Evolutionary conservation across 495 filamentous ascomycete genomes (phyloP), one percentile per base, ranked within the genome.

Genomic region (Penicillium roqueforti): DNA sequence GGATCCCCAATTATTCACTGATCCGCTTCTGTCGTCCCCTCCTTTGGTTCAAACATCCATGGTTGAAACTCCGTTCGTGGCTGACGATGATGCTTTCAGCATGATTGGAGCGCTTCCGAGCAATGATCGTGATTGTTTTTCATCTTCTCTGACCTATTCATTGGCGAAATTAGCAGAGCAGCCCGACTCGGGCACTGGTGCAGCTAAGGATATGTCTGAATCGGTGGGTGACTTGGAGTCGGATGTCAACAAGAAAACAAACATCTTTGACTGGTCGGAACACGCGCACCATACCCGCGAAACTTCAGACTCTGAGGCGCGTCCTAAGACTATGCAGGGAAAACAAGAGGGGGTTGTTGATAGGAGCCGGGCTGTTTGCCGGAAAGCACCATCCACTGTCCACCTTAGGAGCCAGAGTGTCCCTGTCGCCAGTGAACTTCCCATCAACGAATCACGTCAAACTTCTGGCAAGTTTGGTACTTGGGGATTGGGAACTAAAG

Each of bases 401-500:
- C 93, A 97, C 66, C 77, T 95, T 41, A 85, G 93, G 43, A 97
- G 93, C 63, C 91, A 96, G 63, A 98, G 93, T 68, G 91, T 98
- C n/a, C 93, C 93, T 0, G 81, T 93, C 14, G 84, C 88, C 3
- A 83, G 83, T 36, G 90, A 93, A 16, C 55, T 70, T 54, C 70
- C 73, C 4, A 69, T 59, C 26, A 76, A 74, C 58, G 83, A 85
- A 13, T 80, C 71, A 66, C 72, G 70, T 66, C 78, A 77, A 80
- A 75, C 69, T 73, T 82, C 83, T 18, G 83, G 86, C 20, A 95
- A 95, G 59, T 93, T 92, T 61, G 89, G 91, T 40, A 91, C 91
- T 1, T 95, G 91, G 90, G 88, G 88, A 2, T 68, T 92, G 43
- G 87, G 90, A 7, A 86, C 83, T 54, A 96, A 95, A 64, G 89